These are phyloP conservation scores for Leccinum olivaceopallidum DNA, from an alignment of 768 basidiomycete genomes.

Conservation along the genomic window DNA sequence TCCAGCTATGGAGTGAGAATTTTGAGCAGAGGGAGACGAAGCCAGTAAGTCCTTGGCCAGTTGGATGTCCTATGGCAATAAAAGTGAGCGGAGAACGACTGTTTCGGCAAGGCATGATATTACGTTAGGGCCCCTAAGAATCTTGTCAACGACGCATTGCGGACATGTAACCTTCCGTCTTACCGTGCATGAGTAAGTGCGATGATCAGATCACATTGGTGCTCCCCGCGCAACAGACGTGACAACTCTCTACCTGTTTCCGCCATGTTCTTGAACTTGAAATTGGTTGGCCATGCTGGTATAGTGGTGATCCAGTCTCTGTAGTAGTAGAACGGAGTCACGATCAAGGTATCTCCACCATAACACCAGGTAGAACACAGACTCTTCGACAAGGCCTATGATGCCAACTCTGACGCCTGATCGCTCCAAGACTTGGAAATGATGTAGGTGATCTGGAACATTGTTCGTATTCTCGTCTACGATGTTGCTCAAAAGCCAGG, in stretches of 20 bases:
- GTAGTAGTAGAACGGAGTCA: background rate
- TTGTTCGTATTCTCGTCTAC: slow-evolving; percentile 62
- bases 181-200: slow-evolving; percentile 84
- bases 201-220: slow-evolving; percentile 79
- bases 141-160: slow-evolving; percentile 4
- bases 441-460: slow-evolving; percentile 60
- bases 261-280: slow-evolving; percentile 75
- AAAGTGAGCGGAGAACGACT: slow-evolving; percentile 11
- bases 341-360: background rate
- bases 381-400: slow-evolving; percentile 90
- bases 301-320: slow-evolving; percentile 92
- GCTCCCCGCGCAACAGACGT: slow-evolving; percentile 62
- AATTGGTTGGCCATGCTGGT: slow-evolving; percentile 81
- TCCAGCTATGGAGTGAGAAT: slow-evolving; percentile 39
- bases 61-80: slow-evolving; percentile 54
- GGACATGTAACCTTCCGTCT: slow-evolving; percentile 7
- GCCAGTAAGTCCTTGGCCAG: slow-evolving; percentile 68
- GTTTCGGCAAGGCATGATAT: background rate
- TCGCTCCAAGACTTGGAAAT: slow-evolving; percentile 68
- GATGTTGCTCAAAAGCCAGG: slow-evolving; percentile 91
- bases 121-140: slow-evolving; percentile 32
- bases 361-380: slow-evolving; percentile 11
- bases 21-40: slow-evolving; percentile 55
- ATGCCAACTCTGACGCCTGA: slow-evolving; percentile 73
- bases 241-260: slow-evolving; percentile 75